A percentile compares a stretch with the other conserved stretches of the same genome.
Conservation (phyloP, 352 stramenopile species). For the Phytophthora macrochlamydospora region DNA sequence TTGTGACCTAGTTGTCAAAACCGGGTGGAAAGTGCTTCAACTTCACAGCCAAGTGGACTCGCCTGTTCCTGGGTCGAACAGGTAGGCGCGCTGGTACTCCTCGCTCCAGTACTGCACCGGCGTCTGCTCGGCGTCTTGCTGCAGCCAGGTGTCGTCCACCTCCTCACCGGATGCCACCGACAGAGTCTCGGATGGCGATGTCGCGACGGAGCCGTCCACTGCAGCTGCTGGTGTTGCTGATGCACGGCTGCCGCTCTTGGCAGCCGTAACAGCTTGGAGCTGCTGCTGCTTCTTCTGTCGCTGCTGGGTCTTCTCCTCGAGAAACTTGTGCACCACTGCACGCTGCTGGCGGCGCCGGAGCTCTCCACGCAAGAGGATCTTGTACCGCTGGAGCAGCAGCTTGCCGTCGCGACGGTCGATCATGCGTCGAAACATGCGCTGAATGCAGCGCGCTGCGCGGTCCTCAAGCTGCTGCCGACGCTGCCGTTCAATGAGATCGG, state of each 20-base stretch:
- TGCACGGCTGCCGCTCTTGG: no score
- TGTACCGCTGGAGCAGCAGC: conserved; percentile 48
- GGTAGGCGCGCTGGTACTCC: conserved; percentile 56
- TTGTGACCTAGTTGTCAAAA: conserved; percentile 2
- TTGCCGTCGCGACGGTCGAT: conserved; percentile 41
- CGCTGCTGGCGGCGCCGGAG: conserved; percentile 55
- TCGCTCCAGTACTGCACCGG: conserved; percentile 64
- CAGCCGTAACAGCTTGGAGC: no score
- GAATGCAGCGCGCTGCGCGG: conserved; percentile 34
- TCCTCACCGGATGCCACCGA: no score
- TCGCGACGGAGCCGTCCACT: conserved; percentile 5
- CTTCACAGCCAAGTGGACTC: conserved; percentile 51
- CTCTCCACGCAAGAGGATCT: conserved; percentile 52
- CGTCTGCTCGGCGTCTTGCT: conserved; percentile 15
- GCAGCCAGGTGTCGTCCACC: conserved; percentile 5
- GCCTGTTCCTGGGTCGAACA: conserved; percentile 50
- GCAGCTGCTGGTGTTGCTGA: not conserved
- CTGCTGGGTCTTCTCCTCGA: conserved; percentile 45
- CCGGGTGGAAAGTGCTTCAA: not conserved
- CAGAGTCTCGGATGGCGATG: conserved; percentile 5
- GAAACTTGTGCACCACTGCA: conserved; percentile 54
- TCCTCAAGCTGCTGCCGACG: conserved; percentile 28
- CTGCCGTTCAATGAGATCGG: conserved; percentile 32
- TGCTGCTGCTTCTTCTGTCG: conserved; percentile 30
- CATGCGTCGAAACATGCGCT: conserved; percentile 31